Evolutionary conservation across 352 stramenopile species (phyloP).

Genomic region (Globisporangium abappressorium): DNA sequence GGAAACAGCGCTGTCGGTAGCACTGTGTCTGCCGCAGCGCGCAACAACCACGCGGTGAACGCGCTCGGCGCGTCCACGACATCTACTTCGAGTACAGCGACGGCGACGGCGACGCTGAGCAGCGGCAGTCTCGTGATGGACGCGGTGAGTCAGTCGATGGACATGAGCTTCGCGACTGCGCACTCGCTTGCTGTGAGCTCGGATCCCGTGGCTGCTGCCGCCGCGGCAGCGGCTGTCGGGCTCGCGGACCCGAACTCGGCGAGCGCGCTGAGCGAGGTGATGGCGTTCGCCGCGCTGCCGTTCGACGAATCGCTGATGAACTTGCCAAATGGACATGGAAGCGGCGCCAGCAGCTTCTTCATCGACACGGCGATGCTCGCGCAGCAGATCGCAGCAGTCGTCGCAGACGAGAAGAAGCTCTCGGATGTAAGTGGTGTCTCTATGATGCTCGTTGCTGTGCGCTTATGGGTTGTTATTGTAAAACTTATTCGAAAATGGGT

Average conservation of each 20-base stretch:
- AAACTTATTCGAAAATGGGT: constrained; percentile 5
- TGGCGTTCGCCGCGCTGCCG: constrained; percentile 29
- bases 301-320: constrained; percentile 64
- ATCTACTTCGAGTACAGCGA: not conserved
- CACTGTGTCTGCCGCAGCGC: not conserved
- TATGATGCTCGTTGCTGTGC: not conserved
- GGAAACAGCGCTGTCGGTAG: not conserved
- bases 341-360: constrained; percentile 43
- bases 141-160: constrained; percentile 10
- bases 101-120: constrained; percentile 8
- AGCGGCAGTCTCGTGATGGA: not conserved
- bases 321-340: constrained; percentile 3
- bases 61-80: constrained; percentile 5
- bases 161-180: constrained; percentile 13
- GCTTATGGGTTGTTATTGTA: not conserved
- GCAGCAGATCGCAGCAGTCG: constrained; percentile 62
- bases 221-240: constrained; percentile 14
- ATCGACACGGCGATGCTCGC: constrained; percentile 52
- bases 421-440: constrained; percentile 45
- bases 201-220: constrained; percentile 14
- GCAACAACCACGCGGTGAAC: constrained; percentile 1
- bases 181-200: constrained; percentile 15
- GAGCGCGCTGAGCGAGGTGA: constrained; percentile 11
- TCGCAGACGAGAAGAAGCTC: constrained; percentile 76
- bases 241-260: constrained; percentile 16